Conservation (phyloP, 352 stramenopile species). For the Globisporangium camurandrum region DNA sequence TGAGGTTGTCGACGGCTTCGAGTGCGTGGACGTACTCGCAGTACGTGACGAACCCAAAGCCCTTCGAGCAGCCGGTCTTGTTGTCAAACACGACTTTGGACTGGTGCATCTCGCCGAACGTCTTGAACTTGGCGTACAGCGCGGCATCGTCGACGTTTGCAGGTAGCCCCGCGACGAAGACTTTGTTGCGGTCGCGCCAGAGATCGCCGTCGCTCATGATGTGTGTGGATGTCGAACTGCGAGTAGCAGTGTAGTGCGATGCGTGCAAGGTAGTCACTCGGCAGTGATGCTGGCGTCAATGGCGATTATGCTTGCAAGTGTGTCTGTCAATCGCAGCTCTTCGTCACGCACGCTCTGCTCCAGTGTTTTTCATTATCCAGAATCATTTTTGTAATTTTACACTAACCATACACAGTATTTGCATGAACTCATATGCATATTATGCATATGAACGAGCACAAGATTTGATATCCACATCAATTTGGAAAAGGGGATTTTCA, state of each 20-base stretch:
- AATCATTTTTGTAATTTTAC: too few species aligned
- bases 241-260: neutral
- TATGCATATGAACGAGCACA: neutral
- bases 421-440: too few species aligned
- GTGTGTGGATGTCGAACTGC: neutral
- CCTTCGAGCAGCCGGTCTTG: conserved; percentile 54
- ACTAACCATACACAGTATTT: too few species aligned
- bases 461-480: neutral
- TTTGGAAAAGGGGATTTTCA: neutral
- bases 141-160: conserved; percentile 51
- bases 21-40: conserved; percentile 72
- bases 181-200: conserved; percentile 85
- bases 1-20: conserved; percentile 68
- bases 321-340: neutral
- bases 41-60: conserved; percentile 83
- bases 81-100: conserved; percentile 76
- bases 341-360: conserved; percentile 7
- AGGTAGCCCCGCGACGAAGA: conserved; percentile 75
- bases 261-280: neutral
- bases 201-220: conserved; percentile 54
- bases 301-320: neutral
- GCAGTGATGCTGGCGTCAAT: neutral
- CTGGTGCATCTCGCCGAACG: conserved; percentile 81
- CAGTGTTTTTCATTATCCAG: neutral
- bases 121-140: conserved; percentile 64